A percentile compares a stretch with the other conserved stretches of the same genome.
Evolutionary conservation across 2,329 filamentous ascomycete species (phyloP).

Genomic region (Knufia fluminis): DNA sequence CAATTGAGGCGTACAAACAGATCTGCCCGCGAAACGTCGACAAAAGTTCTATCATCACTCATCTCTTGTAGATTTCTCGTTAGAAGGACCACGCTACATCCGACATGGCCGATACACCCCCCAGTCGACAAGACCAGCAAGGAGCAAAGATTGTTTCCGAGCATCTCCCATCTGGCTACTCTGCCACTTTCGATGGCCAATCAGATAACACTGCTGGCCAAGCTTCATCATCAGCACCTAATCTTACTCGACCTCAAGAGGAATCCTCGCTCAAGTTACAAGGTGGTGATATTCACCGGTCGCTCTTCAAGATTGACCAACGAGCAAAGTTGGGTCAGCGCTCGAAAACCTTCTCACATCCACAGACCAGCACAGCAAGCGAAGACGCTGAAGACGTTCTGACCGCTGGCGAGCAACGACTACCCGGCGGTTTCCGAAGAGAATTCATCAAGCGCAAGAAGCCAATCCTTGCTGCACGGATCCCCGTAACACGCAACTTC

Average conservation of each 20-base stretch:
- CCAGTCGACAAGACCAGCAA: constrained; percentile 11
- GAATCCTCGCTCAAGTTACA: constrained; percentile 63
- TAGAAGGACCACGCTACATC: not conserved
- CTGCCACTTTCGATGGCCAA: constrained; percentile 16
- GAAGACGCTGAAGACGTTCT: constrained; percentile 30
- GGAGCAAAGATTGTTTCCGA: constrained; percentile 15
- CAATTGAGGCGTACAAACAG: not conserved
- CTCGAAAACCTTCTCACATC: constrained; percentile 58
- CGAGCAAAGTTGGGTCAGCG: constrained; percentile 46
- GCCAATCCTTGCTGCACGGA: constrained; percentile 30
- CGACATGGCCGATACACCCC: constrained; percentile 17
- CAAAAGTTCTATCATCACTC: not conserved
- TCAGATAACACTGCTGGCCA: not conserved
- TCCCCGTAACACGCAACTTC: constrained; percentile 59
- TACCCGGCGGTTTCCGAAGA: constrained; percentile 46
- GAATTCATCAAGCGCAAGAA: constrained; percentile 36
- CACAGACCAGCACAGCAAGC: constrained; percentile 20
- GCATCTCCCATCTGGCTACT: constrained; percentile 19
- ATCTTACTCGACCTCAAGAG: constrained; percentile 11
- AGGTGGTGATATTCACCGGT: constrained; percentile 69
- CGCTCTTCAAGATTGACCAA: constrained; percentile 65
- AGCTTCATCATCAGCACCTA: constrained; percentile 5
- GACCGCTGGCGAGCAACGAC: constrained; percentile 37
- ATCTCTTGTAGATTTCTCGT: not conserved
- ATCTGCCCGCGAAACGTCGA: too few species aligned